A percentile compares a stretch with the other conserved stretches of the same genome.
Evolutionary conservation across 2,329 filamentous ascomycete species (phyloP).

Genomic region (Parastagonospora nodorum): DNA sequence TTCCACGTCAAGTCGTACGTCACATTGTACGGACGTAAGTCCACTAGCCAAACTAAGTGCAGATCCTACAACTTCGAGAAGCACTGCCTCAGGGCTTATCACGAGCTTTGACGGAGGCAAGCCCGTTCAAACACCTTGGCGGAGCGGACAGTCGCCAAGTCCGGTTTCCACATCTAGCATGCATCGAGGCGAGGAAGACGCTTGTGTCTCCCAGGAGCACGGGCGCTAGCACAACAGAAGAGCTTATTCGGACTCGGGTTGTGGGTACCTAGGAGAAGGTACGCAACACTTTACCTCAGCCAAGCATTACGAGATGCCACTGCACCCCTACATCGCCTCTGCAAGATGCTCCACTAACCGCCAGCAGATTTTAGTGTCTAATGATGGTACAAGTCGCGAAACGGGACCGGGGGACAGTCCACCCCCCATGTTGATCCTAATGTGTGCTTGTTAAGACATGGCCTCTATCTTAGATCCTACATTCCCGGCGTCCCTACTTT

Average conservation of each 20-base stretch:
- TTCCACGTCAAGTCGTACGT: too few relatives aligned
- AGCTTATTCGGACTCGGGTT: conserved; percentile 34
- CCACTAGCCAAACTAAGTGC: too few relatives aligned
- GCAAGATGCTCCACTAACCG: conserved; percentile 29
- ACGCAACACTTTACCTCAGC: conserved; percentile 39
- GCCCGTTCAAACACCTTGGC: conserved; percentile 30
- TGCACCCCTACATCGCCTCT: conserved; percentile 26
- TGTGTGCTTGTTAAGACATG: conserved; percentile 30
- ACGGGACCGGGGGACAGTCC: conserved; percentile 23
- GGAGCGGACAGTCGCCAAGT: conserved; percentile 28
- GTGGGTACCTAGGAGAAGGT: conserved; percentile 37
- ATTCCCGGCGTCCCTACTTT: conserved; percentile 13
- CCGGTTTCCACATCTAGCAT: conserved; percentile 11
- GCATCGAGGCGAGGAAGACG: conserved; percentile 25
- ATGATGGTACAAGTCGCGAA: conserved; percentile 33
- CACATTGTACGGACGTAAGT: too few relatives aligned
- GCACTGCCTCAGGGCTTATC: conserved; percentile 3
- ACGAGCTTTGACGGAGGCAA: conserved; percentile 10
- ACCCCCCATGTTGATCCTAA: conserved; percentile 21
- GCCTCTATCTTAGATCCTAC: conserved; percentile 19
- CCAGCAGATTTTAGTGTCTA: conserved; percentile 24
- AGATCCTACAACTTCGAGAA: conserved; percentile 3
- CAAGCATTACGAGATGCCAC: conserved; percentile 34
- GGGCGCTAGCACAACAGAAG: conserved; percentile 24
- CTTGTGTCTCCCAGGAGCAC: conserved; percentile 25